phyloP scores from a whole-genome alignment of 1,284 basidiomycete species.

The Schizopora paradoxa region DNA sequence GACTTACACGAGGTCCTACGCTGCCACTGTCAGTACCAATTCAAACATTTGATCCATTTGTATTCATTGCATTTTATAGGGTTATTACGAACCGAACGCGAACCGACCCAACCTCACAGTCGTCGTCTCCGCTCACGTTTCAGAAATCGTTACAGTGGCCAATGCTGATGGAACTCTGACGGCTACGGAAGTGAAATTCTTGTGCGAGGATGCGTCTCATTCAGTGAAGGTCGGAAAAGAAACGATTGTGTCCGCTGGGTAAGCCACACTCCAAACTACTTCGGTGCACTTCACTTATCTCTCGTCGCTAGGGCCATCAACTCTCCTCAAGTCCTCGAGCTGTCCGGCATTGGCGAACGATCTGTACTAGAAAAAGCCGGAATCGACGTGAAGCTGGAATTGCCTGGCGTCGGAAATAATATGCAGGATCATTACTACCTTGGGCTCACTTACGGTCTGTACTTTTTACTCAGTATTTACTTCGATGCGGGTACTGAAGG shows the following conservation, averaged over 20 bases:
- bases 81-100: neutral
- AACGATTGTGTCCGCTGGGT: conserved; percentile 10
- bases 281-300: neutral
- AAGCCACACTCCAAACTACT: neutral
- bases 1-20: neutral
- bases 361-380: conserved; percentile 35
- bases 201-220: too few species aligned
- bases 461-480: neutral
- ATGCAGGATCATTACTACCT: conserved; percentile 39
- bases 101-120: neutral
- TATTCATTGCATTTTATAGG: neutral
- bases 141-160: too few species aligned
- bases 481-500: neutral
- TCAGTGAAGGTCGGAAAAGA: conserved; percentile 18
- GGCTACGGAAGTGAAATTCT: too few species aligned
- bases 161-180: too few species aligned
- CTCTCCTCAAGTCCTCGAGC: conserved; percentile 42
- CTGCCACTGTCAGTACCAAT: neutral
- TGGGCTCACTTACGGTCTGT: too few species aligned
- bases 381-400: conserved; percentile 33
- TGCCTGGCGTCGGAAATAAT: conserved; percentile 48
- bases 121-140: too few species aligned
- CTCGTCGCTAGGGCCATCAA: conserved; percentile 32
- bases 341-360: conserved; percentile 44
- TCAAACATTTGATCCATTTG: neutral